Evolutionary conservation across 2,329 filamentous ascomycete species (phyloP).

Genomic region (Teratosphaeria viscida): DNA sequence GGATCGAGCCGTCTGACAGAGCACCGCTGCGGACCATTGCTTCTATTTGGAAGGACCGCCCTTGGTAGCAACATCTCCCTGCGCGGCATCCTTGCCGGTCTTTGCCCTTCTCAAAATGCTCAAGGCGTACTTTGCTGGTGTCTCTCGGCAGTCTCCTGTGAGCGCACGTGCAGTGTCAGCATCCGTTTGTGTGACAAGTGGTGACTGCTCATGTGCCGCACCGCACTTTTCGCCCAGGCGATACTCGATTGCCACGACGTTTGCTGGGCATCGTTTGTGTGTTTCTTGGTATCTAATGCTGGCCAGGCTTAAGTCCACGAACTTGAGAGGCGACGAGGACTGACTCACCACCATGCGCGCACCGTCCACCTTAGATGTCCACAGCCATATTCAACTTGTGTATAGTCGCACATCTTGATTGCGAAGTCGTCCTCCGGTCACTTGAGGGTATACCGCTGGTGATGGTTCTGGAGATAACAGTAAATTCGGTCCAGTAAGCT

Average conservation of each 20-base stretch:
- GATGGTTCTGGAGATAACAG: background rate
- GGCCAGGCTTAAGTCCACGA: slow-evolving; percentile 2
- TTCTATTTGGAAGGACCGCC: background rate
- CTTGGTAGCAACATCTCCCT: background rate
- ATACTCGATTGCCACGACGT: slow-evolving; percentile 45
- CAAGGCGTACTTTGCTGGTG: background rate
- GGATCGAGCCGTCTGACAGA: background rate
- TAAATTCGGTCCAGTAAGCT: background rate
- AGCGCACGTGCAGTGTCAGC: background rate
- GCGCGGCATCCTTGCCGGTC: background rate
- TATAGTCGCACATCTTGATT: slow-evolving; percentile 45
- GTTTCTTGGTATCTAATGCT: slow-evolving; percentile 41
- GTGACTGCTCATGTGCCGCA: slow-evolving; percentile 17
- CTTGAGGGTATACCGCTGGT: background rate
- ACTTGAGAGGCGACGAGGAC: background rate
- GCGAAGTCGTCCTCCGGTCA: background rate
- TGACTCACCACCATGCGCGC: slow-evolving; percentile 41
- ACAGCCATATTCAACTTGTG: slow-evolving; percentile 48
- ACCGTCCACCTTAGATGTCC: slow-evolving; percentile 46
- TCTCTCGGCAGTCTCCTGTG: slow-evolving; percentile 1
- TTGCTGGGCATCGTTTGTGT: slow-evolving; percentile 45
- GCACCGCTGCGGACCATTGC: background rate
- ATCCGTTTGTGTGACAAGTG: background rate
- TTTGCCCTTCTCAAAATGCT: background rate
- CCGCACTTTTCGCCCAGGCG: slow-evolving; percentile 39